These are phyloP conservation scores for Puccinia polysora DNA, from an alignment of 1,284 basidiomycete species.

Conservation along the genomic window DNA sequence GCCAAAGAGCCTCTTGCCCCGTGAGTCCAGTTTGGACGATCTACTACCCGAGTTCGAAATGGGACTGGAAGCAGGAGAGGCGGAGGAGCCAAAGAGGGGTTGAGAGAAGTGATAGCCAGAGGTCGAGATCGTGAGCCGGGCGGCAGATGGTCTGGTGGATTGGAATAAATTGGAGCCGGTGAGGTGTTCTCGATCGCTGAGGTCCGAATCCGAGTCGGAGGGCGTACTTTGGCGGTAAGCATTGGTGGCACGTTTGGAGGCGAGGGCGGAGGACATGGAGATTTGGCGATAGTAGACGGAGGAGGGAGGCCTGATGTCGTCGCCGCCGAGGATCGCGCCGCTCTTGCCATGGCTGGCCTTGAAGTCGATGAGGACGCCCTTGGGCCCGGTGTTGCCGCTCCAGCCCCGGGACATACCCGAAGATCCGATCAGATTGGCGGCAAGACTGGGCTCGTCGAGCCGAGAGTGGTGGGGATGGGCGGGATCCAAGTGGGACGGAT, in stretches of 20 bases:
- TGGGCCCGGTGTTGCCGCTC: constrained; percentile 42
- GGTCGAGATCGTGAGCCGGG: background rate
- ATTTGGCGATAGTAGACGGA: constrained; percentile 9
- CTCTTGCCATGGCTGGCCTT: constrained; percentile 43
- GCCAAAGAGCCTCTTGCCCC: constrained; percentile 63
- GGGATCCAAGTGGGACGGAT: background rate
- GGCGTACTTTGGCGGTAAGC: background rate
- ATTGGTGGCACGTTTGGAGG: constrained; percentile 1
- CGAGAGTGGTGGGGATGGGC: background rate
- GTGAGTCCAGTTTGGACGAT: constrained; percentile 48
- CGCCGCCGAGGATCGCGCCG: constrained; percentile 41
- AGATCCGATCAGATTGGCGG: background rate
- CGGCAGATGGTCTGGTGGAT: constrained; percentile 11
- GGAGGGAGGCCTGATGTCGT: background rate
- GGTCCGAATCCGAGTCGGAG: constrained; percentile 20
- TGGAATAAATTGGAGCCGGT: constrained; percentile 8
- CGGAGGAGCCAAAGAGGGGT: background rate
- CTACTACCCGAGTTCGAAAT: background rate
- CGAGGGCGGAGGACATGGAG: background rate
- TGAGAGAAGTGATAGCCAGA: background rate
- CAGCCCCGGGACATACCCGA: constrained; percentile 38
- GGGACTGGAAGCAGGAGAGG: background rate
- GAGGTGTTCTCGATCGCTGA: constrained; percentile 19
- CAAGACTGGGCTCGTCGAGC: background rate
- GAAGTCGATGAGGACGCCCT: constrained; percentile 41